These are phyloP conservation scores for Exserohilum turcica DNA, from an alignment of 2,329 filamentous ascomycete genomes.

Conservation along the genomic window DNA sequence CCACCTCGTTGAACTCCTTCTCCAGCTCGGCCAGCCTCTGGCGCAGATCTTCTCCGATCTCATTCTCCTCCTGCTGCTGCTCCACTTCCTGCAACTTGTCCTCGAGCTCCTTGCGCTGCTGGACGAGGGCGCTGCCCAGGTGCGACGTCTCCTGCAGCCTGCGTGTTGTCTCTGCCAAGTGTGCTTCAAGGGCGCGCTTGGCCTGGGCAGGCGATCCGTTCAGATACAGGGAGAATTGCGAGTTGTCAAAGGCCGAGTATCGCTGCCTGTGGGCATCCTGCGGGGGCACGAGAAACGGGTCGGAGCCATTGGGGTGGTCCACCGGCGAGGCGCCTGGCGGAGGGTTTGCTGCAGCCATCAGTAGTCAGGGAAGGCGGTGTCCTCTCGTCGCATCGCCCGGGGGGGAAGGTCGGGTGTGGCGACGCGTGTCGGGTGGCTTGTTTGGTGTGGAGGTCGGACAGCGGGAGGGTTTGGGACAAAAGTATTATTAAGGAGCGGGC, in stretches of 20 bases:
- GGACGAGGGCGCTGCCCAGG: conserved; percentile 82
- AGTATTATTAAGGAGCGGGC: conserved; percentile 8
- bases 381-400: conserved; percentile 40
- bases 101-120: conserved; percentile 82
- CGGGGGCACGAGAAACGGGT: conserved; percentile 53
- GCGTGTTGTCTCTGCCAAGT: conserved; percentile 89
- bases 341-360: conserved; percentile 52
- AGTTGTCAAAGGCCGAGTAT: conserved; percentile 81
- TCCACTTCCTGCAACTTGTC: conserved; percentile 86
- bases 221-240: conserved; percentile 78
- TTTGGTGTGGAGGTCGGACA: conserved; percentile 3
- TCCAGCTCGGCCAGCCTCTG: conserved; percentile 85
- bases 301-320: conserved; percentile 44
- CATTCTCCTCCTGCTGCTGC: conserved; percentile 68
- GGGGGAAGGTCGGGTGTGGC: conserved; percentile 4
- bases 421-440: conserved; percentile 1
- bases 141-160: conserved; percentile 90
- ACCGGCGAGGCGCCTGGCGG: conserved; percentile 50
- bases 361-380: conserved; percentile 18
- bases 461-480: conserved; percentile 1
- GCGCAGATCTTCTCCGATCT: conserved; percentile 81
- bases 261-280: conserved; percentile 61
- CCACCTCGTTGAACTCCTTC: conserved; percentile 92
- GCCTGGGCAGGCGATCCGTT: conserved; percentile 80
- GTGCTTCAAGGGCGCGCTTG: conserved; percentile 85